A percentile compares a stretch with the other conserved stretches of the same genome.
Evolutionary conservation across 179 eudicot species (phyloP).

Genomic region (Nepenthes alata): DNA sequence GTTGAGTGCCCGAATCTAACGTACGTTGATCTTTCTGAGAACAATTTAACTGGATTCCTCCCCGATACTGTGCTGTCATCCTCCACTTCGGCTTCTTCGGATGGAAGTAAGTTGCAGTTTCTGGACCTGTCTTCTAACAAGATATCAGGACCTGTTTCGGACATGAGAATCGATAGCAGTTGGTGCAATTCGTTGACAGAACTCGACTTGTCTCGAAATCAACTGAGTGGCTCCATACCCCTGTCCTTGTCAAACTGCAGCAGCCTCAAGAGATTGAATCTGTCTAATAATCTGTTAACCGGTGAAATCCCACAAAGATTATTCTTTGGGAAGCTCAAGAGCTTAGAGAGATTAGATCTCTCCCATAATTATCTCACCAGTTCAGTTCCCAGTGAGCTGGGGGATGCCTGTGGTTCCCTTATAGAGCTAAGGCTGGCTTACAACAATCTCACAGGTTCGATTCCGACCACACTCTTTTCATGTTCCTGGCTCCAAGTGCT

Average conservation of each 20-base stretch:
- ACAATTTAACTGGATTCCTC: slow-evolving; percentile 50
- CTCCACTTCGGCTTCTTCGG: not conserved
- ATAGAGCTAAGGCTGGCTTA: slow-evolving; percentile 44
- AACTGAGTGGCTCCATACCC: slow-evolving; percentile 38
- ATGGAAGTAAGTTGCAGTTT: slow-evolving; percentile 29
- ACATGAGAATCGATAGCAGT: slow-evolving; percentile 17
- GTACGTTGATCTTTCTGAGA: slow-evolving; percentile 45
- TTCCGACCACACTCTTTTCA: slow-evolving; percentile 51
- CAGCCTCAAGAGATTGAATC: slow-evolving; percentile 31
- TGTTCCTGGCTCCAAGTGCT: slow-evolving; percentile 68
- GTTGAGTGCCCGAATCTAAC: slow-evolving; percentile 39
- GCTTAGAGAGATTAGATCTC: slow-evolving; percentile 54
- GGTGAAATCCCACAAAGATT: slow-evolving; percentile 40
- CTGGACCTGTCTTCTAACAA: slow-evolving; percentile 58
- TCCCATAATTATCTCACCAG: slow-evolving; percentile 65
- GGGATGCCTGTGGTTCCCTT: slow-evolving; percentile 55
- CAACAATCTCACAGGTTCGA: slow-evolving; percentile 58
- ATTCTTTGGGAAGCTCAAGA: slow-evolving; percentile 31
- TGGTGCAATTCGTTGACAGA: slow-evolving; percentile 26
- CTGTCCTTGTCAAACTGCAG: slow-evolving; percentile 46
- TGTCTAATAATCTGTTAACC: slow-evolving; percentile 44
- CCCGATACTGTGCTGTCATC: slow-evolving; percentile 29
- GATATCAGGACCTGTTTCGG: slow-evolving; percentile 29
- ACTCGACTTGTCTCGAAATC: slow-evolving; percentile 49
- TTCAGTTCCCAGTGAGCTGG: slow-evolving; percentile 52